phyloP scores from a whole-genome alignment of 495 filamentous ascomycete species.

The Xylaria grammica region DNA sequence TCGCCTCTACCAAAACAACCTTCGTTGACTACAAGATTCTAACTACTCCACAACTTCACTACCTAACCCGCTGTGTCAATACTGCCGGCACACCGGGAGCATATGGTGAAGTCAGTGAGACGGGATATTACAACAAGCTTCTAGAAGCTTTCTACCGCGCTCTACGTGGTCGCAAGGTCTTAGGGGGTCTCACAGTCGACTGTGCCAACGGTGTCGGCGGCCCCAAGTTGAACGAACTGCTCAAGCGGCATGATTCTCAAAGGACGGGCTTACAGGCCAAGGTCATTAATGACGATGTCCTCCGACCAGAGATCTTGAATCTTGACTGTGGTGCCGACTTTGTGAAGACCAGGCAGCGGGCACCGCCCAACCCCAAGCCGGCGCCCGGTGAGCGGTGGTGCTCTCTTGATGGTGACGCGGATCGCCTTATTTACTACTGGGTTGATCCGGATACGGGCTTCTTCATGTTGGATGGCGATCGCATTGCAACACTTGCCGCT shows the following conservation, averaged over 20 bases:
- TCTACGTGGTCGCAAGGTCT: constrained; percentile 72
- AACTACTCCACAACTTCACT: constrained; percentile 96
- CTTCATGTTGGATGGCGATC: constrained; percentile 92
- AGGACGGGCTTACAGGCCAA: constrained; percentile 77
- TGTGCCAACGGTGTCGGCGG: constrained; percentile 97
- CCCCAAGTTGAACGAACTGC: constrained; percentile 83
- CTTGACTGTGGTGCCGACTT: constrained; percentile 94
- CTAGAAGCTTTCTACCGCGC: constrained; percentile 78
- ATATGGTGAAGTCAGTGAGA: constrained; percentile 87
- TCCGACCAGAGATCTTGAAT: constrained; percentile 86
- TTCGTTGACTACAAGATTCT: constrained; percentile 82
- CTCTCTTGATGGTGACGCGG: constrained; percentile 93
- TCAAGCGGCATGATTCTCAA: constrained; percentile 76
- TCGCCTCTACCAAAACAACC: constrained; percentile 74
- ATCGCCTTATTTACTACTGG: constrained; percentile 96
- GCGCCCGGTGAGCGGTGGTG: constrained; percentile 78
- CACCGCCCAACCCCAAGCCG: constrained; percentile 82
- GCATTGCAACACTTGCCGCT: constrained; percentile 92
- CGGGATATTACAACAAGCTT: constrained; percentile 94
- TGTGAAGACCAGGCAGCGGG: constrained; percentile 94
- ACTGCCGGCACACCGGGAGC: constrained; percentile 79
- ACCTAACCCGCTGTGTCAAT: constrained; percentile 92
- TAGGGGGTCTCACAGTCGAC: constrained; percentile 80
- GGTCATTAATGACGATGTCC: constrained; percentile 88
- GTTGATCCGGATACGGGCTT: constrained; percentile 79